phyloP scores from a whole-genome alignment of 2,329 filamentous ascomycete genomes.

The Trichoderma koningii region DNA sequence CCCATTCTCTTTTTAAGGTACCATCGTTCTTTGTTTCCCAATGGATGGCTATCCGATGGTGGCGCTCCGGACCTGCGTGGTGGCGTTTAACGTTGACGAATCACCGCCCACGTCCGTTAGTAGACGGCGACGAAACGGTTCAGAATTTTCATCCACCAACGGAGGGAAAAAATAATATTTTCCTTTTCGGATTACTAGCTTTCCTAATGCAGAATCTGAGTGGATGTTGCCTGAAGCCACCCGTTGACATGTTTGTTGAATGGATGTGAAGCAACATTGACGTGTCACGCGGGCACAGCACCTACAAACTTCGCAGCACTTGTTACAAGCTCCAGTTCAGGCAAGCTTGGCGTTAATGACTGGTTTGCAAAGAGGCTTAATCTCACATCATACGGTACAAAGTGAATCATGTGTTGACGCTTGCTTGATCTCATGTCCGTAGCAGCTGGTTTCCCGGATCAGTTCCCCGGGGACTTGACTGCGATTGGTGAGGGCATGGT shows the following conservation, averaged over 20 bases:
- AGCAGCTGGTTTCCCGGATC: too few relatives aligned
- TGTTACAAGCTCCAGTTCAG: neutral
- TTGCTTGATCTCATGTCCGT: neutral
- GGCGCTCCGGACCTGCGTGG: neutral
- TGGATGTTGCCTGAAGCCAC: neutral
- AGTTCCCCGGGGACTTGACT: neutral
- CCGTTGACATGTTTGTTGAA: neutral
- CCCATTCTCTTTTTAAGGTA: neutral
- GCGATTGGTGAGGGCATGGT: too few relatives aligned
- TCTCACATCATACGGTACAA: neutral
- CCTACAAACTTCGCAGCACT: neutral
- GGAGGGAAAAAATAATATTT: constrained; percentile 1
- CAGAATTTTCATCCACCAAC: constrained; percentile 12
- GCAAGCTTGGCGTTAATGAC: neutral
- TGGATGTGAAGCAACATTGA: neutral
- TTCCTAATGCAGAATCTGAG: neutral
- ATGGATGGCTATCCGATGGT: neutral
- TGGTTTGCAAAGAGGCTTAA: neutral
- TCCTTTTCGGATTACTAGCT: constrained; percentile 1
- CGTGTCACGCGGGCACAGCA: neutral
- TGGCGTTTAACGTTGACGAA: constrained; percentile 16
- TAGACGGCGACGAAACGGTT: constrained; percentile 9
- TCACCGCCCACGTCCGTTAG: neutral
- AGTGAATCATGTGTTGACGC: too few relatives aligned
- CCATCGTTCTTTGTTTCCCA: constrained; percentile 1